These are phyloP conservation scores for Penicillium odoratum DNA, from an alignment of 495 filamentous ascomycete genomes.

Conservation along the genomic window DNA sequence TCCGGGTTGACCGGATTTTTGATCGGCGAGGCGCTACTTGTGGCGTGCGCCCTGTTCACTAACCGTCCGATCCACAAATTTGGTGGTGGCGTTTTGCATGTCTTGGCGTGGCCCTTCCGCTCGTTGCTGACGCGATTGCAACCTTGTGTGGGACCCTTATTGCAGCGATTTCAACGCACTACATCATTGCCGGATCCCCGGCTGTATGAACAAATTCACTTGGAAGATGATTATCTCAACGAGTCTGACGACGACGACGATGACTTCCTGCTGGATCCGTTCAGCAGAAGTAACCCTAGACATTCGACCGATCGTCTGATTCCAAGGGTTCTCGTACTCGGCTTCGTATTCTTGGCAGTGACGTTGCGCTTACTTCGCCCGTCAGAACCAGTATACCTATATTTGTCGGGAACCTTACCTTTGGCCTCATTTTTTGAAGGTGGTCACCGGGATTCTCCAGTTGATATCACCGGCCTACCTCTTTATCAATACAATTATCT, in stretches of 20 bases:
- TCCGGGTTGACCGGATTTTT: conserved; percentile 40
- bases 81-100: conserved; percentile 31
- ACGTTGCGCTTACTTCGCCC: conserved; percentile 32
- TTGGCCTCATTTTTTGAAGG: conserved; percentile 29
- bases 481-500: conserved; percentile 26
- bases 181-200: conserved; percentile 29
- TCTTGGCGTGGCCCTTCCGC: conserved; percentile 33
- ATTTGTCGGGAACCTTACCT: conserved; percentile 33
- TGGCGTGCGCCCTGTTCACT: conserved; percentile 28
- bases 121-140: conserved; percentile 20
- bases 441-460: conserved; percentile 23
- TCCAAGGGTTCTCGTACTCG: conserved; percentile 9
- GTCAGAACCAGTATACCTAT: conserved; percentile 32
- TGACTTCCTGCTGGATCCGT: conserved; percentile 1
- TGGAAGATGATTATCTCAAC: conserved; percentile 30
- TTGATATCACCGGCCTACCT: conserved; percentile 24
- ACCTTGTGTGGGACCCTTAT: conserved; percentile 9
- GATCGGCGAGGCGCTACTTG: conserved; percentile 33
- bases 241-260: conserved; percentile 31
- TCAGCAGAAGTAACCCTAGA: not conserved
- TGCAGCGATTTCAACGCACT: conserved; percentile 10
- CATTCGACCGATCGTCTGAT: conserved; percentile 1
- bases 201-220: conserved; percentile 32
- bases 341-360: conserved; percentile 17
- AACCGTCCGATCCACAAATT: conserved; percentile 25